Evolutionary conservation across 768 basidiomycete genomes (phyloP), one percentile per base, ranked within the genome.

Genomic region (Hygrophorus russula): DNA sequence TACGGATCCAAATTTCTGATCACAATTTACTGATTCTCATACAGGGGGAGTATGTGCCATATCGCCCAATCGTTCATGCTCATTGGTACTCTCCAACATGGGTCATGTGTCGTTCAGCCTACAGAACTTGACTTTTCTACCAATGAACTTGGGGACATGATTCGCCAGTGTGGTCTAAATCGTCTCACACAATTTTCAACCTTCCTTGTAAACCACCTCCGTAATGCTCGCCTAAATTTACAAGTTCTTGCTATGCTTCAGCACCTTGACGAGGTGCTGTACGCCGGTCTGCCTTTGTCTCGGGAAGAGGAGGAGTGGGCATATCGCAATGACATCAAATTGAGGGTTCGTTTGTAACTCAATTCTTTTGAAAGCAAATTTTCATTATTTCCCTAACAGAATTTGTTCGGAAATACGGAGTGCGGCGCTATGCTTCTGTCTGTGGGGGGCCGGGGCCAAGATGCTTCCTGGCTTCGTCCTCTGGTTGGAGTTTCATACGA

Each of bases 11-110:
- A 14, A 14, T 32, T 40, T 37, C 43, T 48, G 8, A 44, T 36
- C 31, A 42, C 50, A 50, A 43, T 48, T 53, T 51, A 56, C 57
- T 66, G 54, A 62, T 57, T 64, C 51, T 39, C 46, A 57, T 51
- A 43, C 64, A 85, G 82, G 69, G 83, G 85, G 45, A 82, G 80
- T 66, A 82, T 87, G 81, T 85, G 80, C 56, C 85, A 86, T 60
- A 86, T 86, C 48, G 85, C 62, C 20, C 82, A 86, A 59, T 75
- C 71, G 33, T 83, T 78, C 69, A 78, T 85, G 77, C 67, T 88
- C 36, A 62, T 86, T 53, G 81, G 83, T 39, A 65, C 70, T 46
- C 62, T 89, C 19, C 81, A 84, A 54, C 76, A 83, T 51, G 84
- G 82, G 5, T 64, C 79, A 14, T 84, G 84, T 61, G 73, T 76